Conservation (phyloP, 106 monocot species). For the Platanthera guangdongensis region DNA sequence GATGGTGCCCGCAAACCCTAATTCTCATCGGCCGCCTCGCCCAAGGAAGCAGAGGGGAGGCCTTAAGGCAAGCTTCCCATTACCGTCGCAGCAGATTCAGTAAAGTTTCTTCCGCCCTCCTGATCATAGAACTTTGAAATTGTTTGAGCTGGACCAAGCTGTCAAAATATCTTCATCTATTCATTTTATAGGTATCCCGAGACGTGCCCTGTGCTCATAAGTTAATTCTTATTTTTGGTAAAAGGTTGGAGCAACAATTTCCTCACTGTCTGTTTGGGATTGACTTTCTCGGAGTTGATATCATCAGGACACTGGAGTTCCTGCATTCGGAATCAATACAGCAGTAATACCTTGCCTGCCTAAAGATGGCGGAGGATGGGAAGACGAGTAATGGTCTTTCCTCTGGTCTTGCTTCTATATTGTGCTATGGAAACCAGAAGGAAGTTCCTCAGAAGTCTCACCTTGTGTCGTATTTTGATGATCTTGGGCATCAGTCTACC, state of each 20-base stretch:
- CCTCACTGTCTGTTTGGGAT: neutral
- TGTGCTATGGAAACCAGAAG: slow-evolving; percentile 36
- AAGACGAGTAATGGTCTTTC: slow-evolving; percentile 30
- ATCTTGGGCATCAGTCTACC: slow-evolving; percentile 51
- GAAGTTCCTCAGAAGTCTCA: slow-evolving; percentile 43
- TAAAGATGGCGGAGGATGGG: slow-evolving; percentile 51
- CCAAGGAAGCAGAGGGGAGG: neutral
- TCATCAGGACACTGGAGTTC: neutral
- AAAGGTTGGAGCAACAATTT: neutral
- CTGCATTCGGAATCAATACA: neutral
- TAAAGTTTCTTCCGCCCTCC: neutral
- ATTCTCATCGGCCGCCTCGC: slow-evolving; percentile 5
- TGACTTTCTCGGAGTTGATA: neutral
- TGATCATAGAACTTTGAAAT: neutral
- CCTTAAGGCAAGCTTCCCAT: neutral
- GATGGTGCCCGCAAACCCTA: slow-evolving; percentile 25
- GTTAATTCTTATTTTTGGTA: neutral
- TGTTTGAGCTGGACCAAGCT: neutral
- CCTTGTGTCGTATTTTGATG: slow-evolving; percentile 65
- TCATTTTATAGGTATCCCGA: neutral
- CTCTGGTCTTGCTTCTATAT: slow-evolving; percentile 66
- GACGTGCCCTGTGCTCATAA: neutral
- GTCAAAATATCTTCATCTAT: neutral
- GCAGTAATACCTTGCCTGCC: neutral
- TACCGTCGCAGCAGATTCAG: neutral